phyloP scores from a whole-genome alignment of 257 asterid genomes.

The Solanum ossicruentum region DNA sequence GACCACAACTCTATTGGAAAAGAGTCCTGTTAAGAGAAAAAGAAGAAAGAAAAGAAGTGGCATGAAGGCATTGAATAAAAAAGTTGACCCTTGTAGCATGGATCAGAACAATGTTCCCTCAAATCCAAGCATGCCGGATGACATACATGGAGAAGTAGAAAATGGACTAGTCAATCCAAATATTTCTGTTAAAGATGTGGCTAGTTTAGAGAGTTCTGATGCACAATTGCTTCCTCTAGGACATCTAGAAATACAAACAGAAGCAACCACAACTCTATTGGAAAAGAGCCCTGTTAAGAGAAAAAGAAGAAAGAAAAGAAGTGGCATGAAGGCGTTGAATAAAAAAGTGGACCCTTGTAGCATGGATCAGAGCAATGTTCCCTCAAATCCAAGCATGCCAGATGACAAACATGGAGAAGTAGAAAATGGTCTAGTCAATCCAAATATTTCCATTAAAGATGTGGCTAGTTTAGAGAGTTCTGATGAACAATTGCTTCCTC shows the following conservation, averaged over 20 bases:
- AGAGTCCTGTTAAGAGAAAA: slow-evolving; percentile 8
- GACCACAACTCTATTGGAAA: slow-evolving; percentile 4
- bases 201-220: slow-evolving; percentile 2
- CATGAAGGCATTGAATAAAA: background rate
- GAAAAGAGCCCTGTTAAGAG: slow-evolving; percentile 9
- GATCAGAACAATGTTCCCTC: slow-evolving; percentile 12
- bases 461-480: background rate
- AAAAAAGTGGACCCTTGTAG: background rate
- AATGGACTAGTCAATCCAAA: background rate
- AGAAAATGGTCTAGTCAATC: background rate
- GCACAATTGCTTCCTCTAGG: background rate
- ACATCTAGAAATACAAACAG: slow-evolving; percentile 11
- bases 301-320: slow-evolving; percentile 3
- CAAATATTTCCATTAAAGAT: background rate
- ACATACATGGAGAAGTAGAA: background rate
- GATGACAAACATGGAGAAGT: slow-evolving; percentile 8
- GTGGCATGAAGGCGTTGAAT: background rate
- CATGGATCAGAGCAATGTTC: slow-evolving; percentile 9
- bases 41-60: background rate
- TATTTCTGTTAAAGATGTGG: background rate
- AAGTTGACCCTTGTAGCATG: slow-evolving; percentile 4
- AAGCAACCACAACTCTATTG: slow-evolving; percentile 2
- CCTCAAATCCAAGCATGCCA: slow-evolving; percentile 16
- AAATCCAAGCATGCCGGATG: slow-evolving; percentile 19
- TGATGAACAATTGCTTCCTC: background rate